Base-by-base conservation (phyloP, 2,329 filamentous ascomycete species). In the Penicillium sp. region DNA sequence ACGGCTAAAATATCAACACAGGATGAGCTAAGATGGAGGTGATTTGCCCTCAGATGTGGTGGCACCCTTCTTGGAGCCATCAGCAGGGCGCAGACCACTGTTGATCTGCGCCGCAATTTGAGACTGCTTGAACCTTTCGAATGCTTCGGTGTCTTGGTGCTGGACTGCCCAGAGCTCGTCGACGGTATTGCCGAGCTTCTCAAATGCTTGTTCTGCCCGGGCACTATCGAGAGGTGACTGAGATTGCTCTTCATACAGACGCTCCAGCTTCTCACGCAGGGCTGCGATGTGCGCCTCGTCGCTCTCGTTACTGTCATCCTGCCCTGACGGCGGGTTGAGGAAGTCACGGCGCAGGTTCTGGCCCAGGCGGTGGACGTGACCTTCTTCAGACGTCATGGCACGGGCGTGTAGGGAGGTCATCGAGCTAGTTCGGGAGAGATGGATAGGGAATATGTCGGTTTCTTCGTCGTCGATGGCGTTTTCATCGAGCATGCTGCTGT, bases 351-450 rank as follows among this genome's bases (percentile, higher is more conserved):
- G 79, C 36, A 87, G 72, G 52, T 79, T 76, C 58, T 86, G 82
- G 24, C 83, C 81, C 29, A 87, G 76, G 22, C 84, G 80, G 59
- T 86, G 84, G 56, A 87, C 77, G 26, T 79, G 79, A 26, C 84
- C 84, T 76, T 87, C 84, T 69, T 87, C 84, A 37, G 81, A 76
- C 0, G 78, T 77, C 49, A 85, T 77, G 18, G 79, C 80, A 41
- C 80, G 80, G 3, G 80, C 79, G 36, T 83, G 81, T 8, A 87
- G 74, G 2, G 79, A 84, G n/a, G 85, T 82, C 56, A 86, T 82
- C 1, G 80, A 84, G 56, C 78, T 79, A 52, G 80, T 77, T 24
- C 83, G 76, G 1, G 78, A 79, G 40, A 80, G 71, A 18, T 78
- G 65, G 40, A 74, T 66, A 42, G 66, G 70, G 41, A 69, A 71